Percentiles rank a stretch among this genome's conserved stretches.
Evolutionary conservation across 768 basidiomycete genomes (phyloP).

Genomic region (Gymnopilus junonius): DNA sequence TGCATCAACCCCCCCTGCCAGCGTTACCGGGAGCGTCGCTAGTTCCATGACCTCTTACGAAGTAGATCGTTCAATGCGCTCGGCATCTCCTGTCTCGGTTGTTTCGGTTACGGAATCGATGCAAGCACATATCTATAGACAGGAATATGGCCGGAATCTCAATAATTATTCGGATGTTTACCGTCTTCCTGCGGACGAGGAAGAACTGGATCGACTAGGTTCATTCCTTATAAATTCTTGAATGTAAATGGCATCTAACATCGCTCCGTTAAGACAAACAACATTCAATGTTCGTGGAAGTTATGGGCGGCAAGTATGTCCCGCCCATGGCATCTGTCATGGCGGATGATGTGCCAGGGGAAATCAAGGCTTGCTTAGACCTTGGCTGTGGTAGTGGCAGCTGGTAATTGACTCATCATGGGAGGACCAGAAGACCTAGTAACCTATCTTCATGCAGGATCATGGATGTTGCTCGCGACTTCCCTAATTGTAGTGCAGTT

Average conservation of each 20-base stretch:
- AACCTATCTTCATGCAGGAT: constrained; percentile 55
- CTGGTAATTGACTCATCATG: constrained; percentile 50
- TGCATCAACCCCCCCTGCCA: constrained; percentile 44
- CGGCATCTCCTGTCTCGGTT: constrained; percentile 69
- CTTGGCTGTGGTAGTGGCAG: constrained; percentile 81
- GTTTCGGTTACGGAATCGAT: constrained; percentile 70
- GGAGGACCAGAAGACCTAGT: constrained; percentile 15
- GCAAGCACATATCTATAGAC: constrained; percentile 58
- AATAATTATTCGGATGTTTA: constrained; percentile 85
- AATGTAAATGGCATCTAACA: constrained; percentile 8
- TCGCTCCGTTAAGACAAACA: constrained; percentile 57
- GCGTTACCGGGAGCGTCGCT: constrained; percentile 37
- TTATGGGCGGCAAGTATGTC: constrained; percentile 69
- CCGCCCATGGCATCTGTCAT: constrained; percentile 61
- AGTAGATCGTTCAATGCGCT: constrained; percentile 54
- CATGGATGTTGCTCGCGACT: constrained; percentile 73
- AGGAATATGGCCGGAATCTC: constrained; percentile 70
- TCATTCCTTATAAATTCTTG: constrained; percentile 21
- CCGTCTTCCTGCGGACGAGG: constrained; percentile 77
- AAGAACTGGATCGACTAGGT: constrained; percentile 75
- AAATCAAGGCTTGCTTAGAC: constrained; percentile 69
- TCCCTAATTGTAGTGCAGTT: constrained; percentile 67
- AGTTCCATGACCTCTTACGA: constrained; percentile 63
- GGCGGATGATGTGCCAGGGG: constrained; percentile 58
- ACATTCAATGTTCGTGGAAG: constrained; percentile 62